Evolutionary conservation across 768 basidiomycete genomes (phyloP).

Genomic region (Psilocybe cyanescens): DNA sequence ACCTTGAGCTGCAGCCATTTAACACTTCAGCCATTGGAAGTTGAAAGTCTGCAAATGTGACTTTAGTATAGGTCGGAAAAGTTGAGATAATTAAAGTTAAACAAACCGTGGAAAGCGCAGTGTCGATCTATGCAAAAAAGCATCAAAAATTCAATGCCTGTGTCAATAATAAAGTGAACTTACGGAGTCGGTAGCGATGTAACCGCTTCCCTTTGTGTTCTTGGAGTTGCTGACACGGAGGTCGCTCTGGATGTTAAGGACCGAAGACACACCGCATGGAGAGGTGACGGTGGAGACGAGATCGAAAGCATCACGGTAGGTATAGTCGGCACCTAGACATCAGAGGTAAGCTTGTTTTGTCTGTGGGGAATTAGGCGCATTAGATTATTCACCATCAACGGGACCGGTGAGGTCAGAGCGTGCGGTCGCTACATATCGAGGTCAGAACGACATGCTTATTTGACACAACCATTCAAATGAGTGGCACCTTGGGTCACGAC

Average conservation of each 20-base stretch:
- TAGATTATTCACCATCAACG: constrained; percentile 13
- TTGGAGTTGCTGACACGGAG: constrained; percentile 25
- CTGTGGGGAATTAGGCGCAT: neutral
- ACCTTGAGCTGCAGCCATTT: neutral
- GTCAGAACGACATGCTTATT: neutral
- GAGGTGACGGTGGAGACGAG: constrained; percentile 24
- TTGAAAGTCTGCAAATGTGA: constrained; percentile 5
- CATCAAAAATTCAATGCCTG: neutral
- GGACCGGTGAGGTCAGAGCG: constrained; percentile 26
- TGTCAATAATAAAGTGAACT: neutral
- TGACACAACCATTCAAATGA: neutral
- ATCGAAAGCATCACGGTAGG: constrained; percentile 29
- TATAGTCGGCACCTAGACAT: constrained; percentile 23
- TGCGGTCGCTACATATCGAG: constrained; percentile 18
- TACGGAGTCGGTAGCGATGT: constrained; percentile 28
- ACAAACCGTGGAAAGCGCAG: constrained; percentile 15
- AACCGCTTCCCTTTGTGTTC: constrained; percentile 26
- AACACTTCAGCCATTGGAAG: constrained; percentile 11
- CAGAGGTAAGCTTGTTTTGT: neutral
- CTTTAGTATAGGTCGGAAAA: neutral
- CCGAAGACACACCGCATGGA: constrained; percentile 26
- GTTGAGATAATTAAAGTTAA: neutral
- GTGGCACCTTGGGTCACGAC: constrained; percentile 24
- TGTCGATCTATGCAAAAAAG: constrained; percentile 12
- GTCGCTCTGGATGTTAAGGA: constrained; percentile 27